Percentiles rank a stretch among this genome's conserved stretches.
Conservation (phyloP, 169 alveolate genomes). For the Theileria sp. region DNA sequence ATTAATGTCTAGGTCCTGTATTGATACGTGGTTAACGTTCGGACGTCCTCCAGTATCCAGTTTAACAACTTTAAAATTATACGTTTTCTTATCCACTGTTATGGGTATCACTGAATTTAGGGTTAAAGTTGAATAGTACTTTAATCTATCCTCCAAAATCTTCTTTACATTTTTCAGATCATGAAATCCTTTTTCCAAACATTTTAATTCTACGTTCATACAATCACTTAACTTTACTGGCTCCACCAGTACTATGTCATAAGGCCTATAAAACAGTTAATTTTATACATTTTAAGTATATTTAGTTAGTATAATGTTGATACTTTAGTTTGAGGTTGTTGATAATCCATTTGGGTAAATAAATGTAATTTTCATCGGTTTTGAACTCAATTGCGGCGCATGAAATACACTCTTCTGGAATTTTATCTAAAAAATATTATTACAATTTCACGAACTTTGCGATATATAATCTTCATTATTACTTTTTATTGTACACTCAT, state of each 20-base stretch:
- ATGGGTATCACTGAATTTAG: slow-evolving; percentile 53
- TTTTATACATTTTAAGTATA: not conserved
- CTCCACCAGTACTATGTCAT: slow-evolving; percentile 44
- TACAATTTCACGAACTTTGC: slow-evolving; percentile 8
- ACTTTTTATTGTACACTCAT: not conserved
- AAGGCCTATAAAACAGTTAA: slow-evolving; percentile 35
- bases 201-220: slow-evolving; percentile 33
- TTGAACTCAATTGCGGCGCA: slow-evolving; percentile 58
- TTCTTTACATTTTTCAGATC: slow-evolving; percentile 34
- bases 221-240: slow-evolving; percentile 50
- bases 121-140: slow-evolving; percentile 62
- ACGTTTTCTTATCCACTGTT: slow-evolving; percentile 36
- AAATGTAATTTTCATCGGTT: slow-evolving; percentile 59
- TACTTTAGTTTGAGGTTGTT: slow-evolving; percentile 48
- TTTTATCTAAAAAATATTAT: slow-evolving; percentile 23
- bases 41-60: slow-evolving; percentile 40
- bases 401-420: slow-evolving; percentile 53
- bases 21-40: slow-evolving; percentile 57
- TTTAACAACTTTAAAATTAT: slow-evolving; percentile 30
- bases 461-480: not conserved
- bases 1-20: slow-evolving; percentile 68
- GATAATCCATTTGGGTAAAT: slow-evolving; percentile 68
- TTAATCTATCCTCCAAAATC: slow-evolving; percentile 59
- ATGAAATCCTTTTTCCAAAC: slow-evolving; percentile 40
- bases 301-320: not conserved